Conservation (phyloP, 441 rosid species). For the Jatropha podagrica region DNA sequence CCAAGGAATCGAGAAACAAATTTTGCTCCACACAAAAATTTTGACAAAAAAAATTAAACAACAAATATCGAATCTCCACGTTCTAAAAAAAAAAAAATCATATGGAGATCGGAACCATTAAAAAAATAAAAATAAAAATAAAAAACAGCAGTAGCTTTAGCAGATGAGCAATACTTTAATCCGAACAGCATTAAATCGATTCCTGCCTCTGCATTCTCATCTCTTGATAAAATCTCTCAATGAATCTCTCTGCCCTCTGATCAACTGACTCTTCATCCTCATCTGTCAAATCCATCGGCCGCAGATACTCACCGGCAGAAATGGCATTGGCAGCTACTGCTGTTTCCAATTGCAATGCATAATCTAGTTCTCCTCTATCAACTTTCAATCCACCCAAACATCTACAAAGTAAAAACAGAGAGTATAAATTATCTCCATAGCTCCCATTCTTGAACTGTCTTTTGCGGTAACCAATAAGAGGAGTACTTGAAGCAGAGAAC, state of each 20-base stretch:
- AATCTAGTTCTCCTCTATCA: conserved; percentile 22
- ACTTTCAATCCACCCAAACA: conserved; percentile 36
- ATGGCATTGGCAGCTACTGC: conserved; percentile 14
- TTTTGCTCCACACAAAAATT: no score
- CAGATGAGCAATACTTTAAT: no score
- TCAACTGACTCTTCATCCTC: conserved; percentile 55
- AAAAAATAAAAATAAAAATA: neutral
- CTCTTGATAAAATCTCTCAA: conserved; percentile 50
- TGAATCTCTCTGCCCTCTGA: conserved; percentile 68
- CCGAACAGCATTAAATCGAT: conserved; percentile 20
- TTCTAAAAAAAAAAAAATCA: conserved; percentile 5
- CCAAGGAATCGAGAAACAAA: neutral
- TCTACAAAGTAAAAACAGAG: conserved; percentile 30
- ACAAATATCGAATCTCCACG: neutral
- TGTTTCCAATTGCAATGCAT: conserved; percentile 18
- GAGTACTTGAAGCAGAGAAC: conserved; percentile 42
- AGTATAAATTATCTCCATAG: conserved; percentile 11
- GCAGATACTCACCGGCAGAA: conserved; percentile 17
- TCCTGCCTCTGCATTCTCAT: conserved; percentile 62
- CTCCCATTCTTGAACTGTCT: conserved; percentile 18
- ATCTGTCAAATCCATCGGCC: conserved; percentile 30
- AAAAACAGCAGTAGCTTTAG: no score
- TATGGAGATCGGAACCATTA: conserved; percentile 3
- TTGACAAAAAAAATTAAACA: neutral
- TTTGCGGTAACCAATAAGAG: conserved; percentile 16